These are phyloP conservation scores for Diddensiella caesifluorescens DNA, from an alignment of 805 yeast genomes.

Conservation along the genomic window DNA sequence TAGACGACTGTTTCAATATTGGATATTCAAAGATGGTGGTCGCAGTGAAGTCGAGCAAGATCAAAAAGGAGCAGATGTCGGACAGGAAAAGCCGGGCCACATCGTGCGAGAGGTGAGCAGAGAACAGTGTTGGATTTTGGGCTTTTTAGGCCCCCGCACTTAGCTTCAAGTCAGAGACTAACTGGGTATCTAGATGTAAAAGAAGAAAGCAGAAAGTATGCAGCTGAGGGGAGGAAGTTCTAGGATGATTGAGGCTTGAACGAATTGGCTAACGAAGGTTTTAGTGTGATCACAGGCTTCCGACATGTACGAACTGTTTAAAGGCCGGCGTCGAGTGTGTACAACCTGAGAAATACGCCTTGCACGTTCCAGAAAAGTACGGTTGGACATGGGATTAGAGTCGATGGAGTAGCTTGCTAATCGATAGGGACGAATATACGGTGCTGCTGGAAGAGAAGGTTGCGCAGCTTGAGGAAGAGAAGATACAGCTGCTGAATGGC, in stretches of 20 bases:
- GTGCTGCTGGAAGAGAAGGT: slow-evolving; percentile 51
- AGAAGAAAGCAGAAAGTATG: slow-evolving; percentile 21
- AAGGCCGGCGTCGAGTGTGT: slow-evolving; percentile 58
- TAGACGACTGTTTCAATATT: no score
- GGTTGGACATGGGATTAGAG: not conserved
- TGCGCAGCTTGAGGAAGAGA: slow-evolving; percentile 42
- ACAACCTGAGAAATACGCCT: slow-evolving; percentile 57
- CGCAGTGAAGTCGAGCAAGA: no score
- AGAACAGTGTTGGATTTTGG: not conserved
- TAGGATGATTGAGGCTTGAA: slow-evolving; percentile 1
- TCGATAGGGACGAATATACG: slow-evolving; percentile 51
- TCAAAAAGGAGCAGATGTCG: slow-evolving; percentile 1
- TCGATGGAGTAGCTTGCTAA: not conserved
- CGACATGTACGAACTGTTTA: slow-evolving; percentile 61
- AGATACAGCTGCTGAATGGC: not conserved
- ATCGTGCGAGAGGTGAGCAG: slow-evolving; percentile 24
- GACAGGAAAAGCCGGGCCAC: slow-evolving; percentile 22
- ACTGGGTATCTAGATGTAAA: slow-evolving; percentile 21
- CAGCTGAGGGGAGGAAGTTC: not conserved
- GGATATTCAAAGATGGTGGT: no score
- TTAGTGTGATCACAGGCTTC: slow-evolving; percentile 58
- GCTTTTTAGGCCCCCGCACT: no score
- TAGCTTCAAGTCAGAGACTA: no score
- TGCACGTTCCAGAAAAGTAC: slow-evolving; percentile 38
- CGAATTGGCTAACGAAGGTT: no score